Conservation (phyloP, 176 grass and related monocot genomes). For the Carex pumila region DNA sequence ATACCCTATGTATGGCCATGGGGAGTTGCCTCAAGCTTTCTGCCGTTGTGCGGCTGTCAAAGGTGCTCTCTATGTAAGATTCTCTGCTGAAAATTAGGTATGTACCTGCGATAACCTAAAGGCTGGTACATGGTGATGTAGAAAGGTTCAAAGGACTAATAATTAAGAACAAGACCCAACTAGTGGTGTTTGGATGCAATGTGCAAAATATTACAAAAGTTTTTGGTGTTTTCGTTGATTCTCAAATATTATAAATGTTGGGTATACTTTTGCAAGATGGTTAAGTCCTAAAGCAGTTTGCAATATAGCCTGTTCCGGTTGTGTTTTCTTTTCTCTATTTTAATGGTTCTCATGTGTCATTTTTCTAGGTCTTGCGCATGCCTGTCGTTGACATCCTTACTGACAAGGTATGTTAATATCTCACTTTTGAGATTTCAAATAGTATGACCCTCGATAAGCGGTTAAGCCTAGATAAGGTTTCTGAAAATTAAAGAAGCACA, state of each 20-base stretch:
- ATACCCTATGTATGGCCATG: slow-evolving; percentile 95
- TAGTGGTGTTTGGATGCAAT: neutral
- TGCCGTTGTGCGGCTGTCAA: slow-evolving; percentile 95
- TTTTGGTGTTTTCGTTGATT: no score
- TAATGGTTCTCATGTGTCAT: slow-evolving; percentile 11
- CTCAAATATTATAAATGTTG: neutral
- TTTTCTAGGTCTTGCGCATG: slow-evolving; percentile 78
- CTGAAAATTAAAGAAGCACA: neutral
- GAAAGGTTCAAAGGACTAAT: neutral
- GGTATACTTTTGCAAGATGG: neutral
- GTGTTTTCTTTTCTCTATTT: neutral
- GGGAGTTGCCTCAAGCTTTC: slow-evolving; percentile 93
- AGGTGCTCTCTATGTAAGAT: slow-evolving; percentile 94
- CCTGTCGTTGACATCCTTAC: slow-evolving; percentile 55
- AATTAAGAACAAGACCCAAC: neutral
- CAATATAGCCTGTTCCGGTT: neutral
- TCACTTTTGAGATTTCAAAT: neutral
- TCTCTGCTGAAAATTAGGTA: neutral
- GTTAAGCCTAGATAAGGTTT: neutral
- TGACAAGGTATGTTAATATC: slow-evolving; percentile 48
- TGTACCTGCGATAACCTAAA: neutral
- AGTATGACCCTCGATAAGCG: neutral
- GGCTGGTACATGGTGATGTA: neutral
- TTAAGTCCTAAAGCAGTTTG: neutral
- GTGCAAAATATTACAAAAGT: neutral